Evolutionary conservation across 345 rosid genomes (phyloP).

Genomic region (Lenwebbia sp.): DNA sequence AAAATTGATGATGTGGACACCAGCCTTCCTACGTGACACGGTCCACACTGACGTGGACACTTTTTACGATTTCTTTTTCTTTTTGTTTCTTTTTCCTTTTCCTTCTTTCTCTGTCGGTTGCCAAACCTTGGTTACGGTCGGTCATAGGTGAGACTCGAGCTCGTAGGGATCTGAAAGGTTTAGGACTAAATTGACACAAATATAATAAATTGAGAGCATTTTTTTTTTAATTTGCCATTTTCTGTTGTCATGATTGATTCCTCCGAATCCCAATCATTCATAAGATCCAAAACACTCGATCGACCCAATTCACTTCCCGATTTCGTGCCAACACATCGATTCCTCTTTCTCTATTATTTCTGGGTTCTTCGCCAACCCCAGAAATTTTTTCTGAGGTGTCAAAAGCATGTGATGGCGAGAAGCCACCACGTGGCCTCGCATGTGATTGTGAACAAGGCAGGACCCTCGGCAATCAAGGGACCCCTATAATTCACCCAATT

Average conservation of each 20-base stretch:
- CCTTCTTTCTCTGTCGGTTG: not conserved
- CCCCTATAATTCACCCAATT: not conserved
- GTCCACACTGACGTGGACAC: rapidly evolving
- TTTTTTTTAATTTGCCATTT: not conserved
- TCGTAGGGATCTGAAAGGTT: rapidly evolving
- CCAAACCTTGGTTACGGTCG: rapidly evolving
- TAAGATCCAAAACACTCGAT: not conserved
- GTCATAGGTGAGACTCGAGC: not conserved
- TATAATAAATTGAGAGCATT: too few relatives aligned
- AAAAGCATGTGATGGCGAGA: not conserved
- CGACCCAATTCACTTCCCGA: not conserved
- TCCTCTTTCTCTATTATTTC: not conserved
- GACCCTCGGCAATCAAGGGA: not conserved
- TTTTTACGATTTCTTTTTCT: too few relatives aligned
- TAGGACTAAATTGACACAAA: rapidly evolving
- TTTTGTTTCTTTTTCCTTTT: not conserved
- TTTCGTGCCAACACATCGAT: not conserved
- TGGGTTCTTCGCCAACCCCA: not conserved
- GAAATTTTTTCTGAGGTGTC: not conserved
- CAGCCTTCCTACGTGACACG: rapidly evolving
- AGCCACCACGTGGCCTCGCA: not conserved
- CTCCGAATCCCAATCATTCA: not conserved
- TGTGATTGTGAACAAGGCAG: not conserved
- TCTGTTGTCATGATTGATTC: not conserved
- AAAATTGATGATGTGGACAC: rapidly evolving